phyloP scores from a whole-genome alignment of 78 protist genomes.

The Diacronema lutheri region DNA sequence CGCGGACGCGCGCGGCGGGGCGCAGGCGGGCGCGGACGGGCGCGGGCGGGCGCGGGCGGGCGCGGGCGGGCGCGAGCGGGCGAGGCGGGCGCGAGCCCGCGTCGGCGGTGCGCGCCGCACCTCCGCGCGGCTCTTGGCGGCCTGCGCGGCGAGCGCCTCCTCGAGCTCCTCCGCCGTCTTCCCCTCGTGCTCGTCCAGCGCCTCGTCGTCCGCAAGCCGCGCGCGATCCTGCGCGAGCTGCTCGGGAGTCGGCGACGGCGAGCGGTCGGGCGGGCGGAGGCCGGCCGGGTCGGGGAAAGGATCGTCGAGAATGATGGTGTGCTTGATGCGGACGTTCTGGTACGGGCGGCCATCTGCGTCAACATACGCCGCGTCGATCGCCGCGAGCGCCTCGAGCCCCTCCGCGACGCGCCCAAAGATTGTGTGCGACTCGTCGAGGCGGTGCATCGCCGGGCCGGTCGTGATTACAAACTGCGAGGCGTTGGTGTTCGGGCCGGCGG shows the following conservation, averaged over 20 bases:
- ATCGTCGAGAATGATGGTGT: constrained; percentile 90
- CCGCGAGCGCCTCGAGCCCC: constrained; percentile 68
- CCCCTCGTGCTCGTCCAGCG: not conserved
- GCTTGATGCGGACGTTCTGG: constrained; percentile 74
- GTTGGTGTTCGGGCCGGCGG: constrained; percentile 45
- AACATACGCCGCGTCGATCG: constrained; percentile 15
- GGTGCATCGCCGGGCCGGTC: constrained; percentile 39
- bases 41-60: too few species aligned
- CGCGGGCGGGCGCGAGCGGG: too few species aligned
- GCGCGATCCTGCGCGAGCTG: constrained; percentile 5
- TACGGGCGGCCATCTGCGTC: constrained; percentile 76
- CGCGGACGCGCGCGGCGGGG: too few species aligned
- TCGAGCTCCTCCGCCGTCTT: constrained; percentile 47
- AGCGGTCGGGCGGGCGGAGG: not conserved
- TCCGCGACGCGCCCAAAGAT: constrained; percentile 91
- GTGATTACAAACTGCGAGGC: constrained; percentile 86
- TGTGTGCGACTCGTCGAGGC: constrained; percentile 86
- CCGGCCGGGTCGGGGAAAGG: constrained; percentile 86
- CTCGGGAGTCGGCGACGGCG: not conserved
- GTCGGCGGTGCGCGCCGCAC: too few species aligned
- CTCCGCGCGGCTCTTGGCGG: constrained; percentile 71
- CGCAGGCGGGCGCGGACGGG: too few species aligned
- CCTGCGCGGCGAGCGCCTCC: constrained; percentile 31
- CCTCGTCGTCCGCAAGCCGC: constrained; percentile 45
- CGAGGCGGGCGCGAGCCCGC: too few species aligned